phyloP scores from a whole-genome alignment of 1,139 yeast genomes.

The Scheffersomyces parashehatae region DNA sequence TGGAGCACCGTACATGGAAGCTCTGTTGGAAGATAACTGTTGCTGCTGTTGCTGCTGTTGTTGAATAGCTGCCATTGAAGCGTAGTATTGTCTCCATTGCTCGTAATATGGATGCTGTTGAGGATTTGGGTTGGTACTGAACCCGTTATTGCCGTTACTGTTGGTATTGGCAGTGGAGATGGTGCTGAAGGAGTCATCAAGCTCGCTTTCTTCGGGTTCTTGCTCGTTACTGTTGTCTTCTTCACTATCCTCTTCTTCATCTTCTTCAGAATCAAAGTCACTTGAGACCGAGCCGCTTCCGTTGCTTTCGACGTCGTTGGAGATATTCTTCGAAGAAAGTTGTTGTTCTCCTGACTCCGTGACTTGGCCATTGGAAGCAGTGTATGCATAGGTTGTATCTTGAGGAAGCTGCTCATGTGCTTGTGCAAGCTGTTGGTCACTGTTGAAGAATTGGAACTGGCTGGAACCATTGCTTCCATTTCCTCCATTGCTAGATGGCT shows the following conservation, averaged over 20 bases:
- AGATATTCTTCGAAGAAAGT: too few relatives aligned
- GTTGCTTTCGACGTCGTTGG: too few relatives aligned
- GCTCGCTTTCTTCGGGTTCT: too few relatives aligned
- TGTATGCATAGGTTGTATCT: too few relatives aligned
- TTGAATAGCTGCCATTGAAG: slow-evolving; percentile 25
- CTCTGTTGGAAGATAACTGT: slow-evolving; percentile 12
- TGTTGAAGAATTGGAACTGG: too few relatives aligned
- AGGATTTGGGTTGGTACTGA: neutral
- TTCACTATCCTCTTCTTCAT: slow-evolving; percentile 1
- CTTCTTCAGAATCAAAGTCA: slow-evolving; percentile 3
- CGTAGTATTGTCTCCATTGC: slow-evolving; percentile 32
- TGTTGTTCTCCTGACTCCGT: too few relatives aligned
- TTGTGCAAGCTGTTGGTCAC: too few relatives aligned
- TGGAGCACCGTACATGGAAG: slow-evolving; percentile 5
- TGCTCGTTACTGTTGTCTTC: neutral
- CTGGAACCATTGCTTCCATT: too few relatives aligned
- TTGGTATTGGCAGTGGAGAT: neutral
- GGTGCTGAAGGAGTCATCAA: neutral
- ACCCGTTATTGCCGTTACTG: neutral
- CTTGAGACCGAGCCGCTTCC: neutral
- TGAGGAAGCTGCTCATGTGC: too few relatives aligned
- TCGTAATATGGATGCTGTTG: slow-evolving; percentile 16
- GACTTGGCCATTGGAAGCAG: too few relatives aligned
- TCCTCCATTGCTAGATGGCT: too few relatives aligned
- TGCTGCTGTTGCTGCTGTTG: slow-evolving; percentile 18